A percentile compares a stretch with the other conserved stretches of the same genome.
Conservation (phyloP, 148 eudicot genomes). For the Camellia sinensis region DNA sequence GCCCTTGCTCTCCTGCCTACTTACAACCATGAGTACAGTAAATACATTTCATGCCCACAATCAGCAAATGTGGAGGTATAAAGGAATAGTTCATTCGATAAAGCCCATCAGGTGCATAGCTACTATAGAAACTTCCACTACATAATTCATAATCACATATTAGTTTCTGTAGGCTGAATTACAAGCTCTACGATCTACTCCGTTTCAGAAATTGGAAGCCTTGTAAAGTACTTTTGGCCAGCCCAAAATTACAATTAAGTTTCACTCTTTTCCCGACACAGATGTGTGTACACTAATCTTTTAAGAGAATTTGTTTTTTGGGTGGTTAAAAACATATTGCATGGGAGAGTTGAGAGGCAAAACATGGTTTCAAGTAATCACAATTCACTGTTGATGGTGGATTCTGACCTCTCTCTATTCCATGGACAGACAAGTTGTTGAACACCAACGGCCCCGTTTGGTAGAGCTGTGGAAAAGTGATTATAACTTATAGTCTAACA, state of each 20-base stretch:
- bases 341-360: neutral
- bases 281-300: no score
- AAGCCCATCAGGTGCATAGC: neutral
- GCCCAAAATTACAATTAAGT: no score
- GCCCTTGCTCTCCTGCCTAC: slow-evolving; percentile 90
- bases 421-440: no score
- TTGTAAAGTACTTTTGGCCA: no score
- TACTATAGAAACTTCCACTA: slow-evolving; percentile 4
- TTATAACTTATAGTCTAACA: no score
- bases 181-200: no score
- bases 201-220: no score
- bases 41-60: neutral
- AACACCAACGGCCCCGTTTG: no score
- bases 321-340: neutral
- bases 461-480: no score
- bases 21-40: neutral
- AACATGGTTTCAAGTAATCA: neutral
- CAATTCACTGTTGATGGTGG: neutral
- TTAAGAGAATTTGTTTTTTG: no score
- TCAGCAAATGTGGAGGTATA: neutral
- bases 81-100: neutral
- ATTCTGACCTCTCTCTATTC: no score
- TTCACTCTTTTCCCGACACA: no score
- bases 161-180: neutral
- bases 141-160: neutral